phyloP scores from a whole-genome alignment of 2,329 filamentous ascomycete species.

The Trichoderma afroharzianum region DNA sequence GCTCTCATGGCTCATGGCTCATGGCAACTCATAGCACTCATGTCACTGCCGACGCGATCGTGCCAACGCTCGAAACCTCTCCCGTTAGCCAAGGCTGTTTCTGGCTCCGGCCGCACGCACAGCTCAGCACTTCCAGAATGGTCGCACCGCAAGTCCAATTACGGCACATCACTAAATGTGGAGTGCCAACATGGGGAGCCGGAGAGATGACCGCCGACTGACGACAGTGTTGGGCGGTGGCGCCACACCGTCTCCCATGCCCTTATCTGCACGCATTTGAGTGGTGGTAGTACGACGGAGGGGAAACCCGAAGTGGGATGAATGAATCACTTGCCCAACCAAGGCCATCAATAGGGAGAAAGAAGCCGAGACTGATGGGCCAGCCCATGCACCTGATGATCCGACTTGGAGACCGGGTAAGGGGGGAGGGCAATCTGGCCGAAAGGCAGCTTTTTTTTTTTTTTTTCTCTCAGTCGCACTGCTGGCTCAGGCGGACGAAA shows the following conservation, averaged over 20 bases:
- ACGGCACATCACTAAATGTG: neutral
- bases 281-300: neutral
- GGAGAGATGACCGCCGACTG: conserved; percentile 7
- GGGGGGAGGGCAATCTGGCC: conserved; percentile 2
- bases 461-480: neutral
- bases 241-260: conserved; percentile 2
- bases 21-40: neutral
- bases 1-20: neutral
- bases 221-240: conserved; percentile 1
- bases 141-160: neutral
- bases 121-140: neutral
- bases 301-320: conserved; percentile 1
- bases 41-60: conserved; percentile 6
- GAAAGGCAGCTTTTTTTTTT: conserved; percentile 1
- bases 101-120: neutral
- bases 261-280: neutral
- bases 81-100: neutral
- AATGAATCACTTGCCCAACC: neutral
- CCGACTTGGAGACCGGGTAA: neutral
- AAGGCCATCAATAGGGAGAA: neutral
- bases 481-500: conserved; percentile 13
- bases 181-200: neutral
- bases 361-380: neutral
- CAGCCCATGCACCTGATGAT: neutral
- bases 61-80: neutral